phyloP scores from a whole-genome alignment of 306 rosid species.

The Cucumis melo region DNA sequence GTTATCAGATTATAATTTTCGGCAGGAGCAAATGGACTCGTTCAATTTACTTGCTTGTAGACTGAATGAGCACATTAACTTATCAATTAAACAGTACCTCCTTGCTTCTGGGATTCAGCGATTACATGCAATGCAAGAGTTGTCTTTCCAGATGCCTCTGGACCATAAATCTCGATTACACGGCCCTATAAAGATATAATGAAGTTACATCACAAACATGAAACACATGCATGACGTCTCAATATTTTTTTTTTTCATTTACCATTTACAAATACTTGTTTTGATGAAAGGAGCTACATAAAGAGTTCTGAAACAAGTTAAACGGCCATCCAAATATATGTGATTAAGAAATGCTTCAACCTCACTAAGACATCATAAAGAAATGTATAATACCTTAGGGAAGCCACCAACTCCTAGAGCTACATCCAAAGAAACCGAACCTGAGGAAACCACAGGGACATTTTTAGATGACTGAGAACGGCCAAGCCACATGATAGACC shows the following conservation, averaged over 20 bases:
- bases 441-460: constrained; percentile 71
- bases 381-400: constrained; percentile 54
- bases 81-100: constrained; percentile 37
- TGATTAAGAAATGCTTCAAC: background rate
- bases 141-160: constrained; percentile 96
- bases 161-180: constrained; percentile 91
- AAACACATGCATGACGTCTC: background rate
- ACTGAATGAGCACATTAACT: background rate
- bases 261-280: background rate
- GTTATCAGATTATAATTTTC: background rate
- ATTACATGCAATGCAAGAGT: constrained; percentile 88
- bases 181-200: constrained; percentile 50
- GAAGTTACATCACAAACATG: constrained; percentile 17
- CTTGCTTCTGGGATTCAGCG: constrained; percentile 89
- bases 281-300: background rate
- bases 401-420: constrained; percentile 74
- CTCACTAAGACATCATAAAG: background rate
- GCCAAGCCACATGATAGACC: constrained; percentile 96
- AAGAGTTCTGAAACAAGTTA: background rate
- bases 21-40: background rate
- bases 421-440: constrained; percentile 69
- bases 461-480: constrained; percentile 23
- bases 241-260: background rate
- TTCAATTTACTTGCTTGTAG: background rate
- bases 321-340: background rate